Evolutionary conservation across 352 stramenopile genomes (phyloP), one percentile per base, ranked within the genome.

Genomic region (Pythium periplocum): DNA sequence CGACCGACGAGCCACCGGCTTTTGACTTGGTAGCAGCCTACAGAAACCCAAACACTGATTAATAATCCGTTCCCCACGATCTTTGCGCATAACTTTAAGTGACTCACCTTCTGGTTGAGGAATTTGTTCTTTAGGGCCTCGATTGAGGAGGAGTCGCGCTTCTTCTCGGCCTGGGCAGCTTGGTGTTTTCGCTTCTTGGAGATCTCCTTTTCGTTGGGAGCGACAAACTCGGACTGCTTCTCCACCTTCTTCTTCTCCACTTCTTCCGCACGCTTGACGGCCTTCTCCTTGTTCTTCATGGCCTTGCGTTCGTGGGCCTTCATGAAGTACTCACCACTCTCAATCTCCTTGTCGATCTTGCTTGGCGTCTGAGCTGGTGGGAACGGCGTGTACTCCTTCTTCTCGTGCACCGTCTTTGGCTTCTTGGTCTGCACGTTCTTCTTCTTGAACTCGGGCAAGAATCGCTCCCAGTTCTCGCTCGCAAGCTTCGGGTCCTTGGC

Each of bases 271-370:
- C 85, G 84, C 49, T 83, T 74, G 42, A 86, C 71, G 41, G 76
- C 58, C 67, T 97, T 97, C 51, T 97, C 82, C 44, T 81, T 66
- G 48, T 97, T 85, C 67, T 97, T 97, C 58, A 92, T 82, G 1
- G 83, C 79, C 71, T 98, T 96, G 53, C 93, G 87, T 68, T 98
- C 88, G 43, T 96, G 75, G 68, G 98, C 93, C 55, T 97, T 98
- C 50, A 99, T 90, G 73, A 99, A 99, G 78, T 98, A 99, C 76
- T 99, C 97, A 65, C 97, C 97, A 43, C 85, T 98, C 66, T 99
- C 97, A 55, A 99, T 94, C 75, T 99, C 94, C 66, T 96, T 79
- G 83, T 99, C 97, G 54, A 99, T 78, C 82, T 99, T 99, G 68
- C 85, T 97, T 45, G 91, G 92, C 50, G 63, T 83, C 51, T 96